These are phyloP conservation scores for Penicillium brasilianum DNA, from an alignment of 2,329 filamentous ascomycete species.

Conservation along the genomic window DNA sequence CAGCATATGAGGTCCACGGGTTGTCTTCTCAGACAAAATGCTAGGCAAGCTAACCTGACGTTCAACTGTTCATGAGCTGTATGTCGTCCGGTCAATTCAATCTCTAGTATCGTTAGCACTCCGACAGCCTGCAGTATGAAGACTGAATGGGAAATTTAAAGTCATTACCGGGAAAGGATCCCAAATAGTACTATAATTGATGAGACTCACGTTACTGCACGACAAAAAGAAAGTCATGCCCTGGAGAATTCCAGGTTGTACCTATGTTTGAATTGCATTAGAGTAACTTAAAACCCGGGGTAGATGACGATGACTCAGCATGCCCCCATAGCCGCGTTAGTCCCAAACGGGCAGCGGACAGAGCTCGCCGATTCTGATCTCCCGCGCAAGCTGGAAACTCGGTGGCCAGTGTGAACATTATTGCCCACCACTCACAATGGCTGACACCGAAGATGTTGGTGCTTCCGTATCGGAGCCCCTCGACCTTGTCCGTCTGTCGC, in stretches of 20 bases:
- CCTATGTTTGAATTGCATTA: background rate
- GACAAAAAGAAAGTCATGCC: background rate
- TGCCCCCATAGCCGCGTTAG: slow-evolving; percentile 15
- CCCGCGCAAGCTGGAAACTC: background rate
- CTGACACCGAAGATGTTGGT: slow-evolving; percentile 77
- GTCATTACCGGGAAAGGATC: too few species aligned
- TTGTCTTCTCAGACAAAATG: too few species aligned
- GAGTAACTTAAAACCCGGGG: slow-evolving; percentile 24
- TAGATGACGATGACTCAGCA: slow-evolving; percentile 27
- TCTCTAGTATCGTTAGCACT: background rate
- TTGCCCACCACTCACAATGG: slow-evolving; percentile 61
- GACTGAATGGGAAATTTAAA: too few species aligned
- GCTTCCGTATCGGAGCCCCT: slow-evolving; percentile 84
- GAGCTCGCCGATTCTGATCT: slow-evolving; percentile 30
- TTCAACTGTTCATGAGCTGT: background rate
- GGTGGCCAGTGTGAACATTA: background rate
- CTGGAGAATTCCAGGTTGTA: background rate
- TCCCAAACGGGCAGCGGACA: slow-evolving; percentile 21
- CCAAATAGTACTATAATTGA: too few species aligned
- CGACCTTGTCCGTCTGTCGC: slow-evolving; percentile 89
- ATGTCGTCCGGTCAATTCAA: background rate
- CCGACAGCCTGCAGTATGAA: too few species aligned
- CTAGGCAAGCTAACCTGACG: background rate
- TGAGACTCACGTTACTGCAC: too few species aligned
- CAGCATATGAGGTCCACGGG: too few species aligned